Conservation (phyloP, 306 rosid genomes). For the Luffa acutangula region DNA sequence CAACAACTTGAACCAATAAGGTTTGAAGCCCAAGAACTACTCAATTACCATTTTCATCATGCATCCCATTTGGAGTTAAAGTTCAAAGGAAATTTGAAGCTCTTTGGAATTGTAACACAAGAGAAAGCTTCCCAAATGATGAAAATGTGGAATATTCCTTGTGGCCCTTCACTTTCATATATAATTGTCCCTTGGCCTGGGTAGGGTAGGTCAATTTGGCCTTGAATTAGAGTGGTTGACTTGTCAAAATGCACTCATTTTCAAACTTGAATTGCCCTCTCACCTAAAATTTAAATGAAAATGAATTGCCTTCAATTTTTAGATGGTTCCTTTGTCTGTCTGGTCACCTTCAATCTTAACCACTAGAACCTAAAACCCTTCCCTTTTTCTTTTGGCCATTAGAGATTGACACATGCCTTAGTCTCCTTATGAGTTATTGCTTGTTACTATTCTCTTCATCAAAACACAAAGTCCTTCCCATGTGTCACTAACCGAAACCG, state of each 20-base stretch:
- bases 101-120: not conserved
- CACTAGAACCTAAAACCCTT: not conserved
- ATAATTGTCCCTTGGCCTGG: not conserved
- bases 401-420: not conserved
- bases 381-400: not conserved
- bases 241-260: not conserved
- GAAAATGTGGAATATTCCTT: not conserved
- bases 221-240: slow-evolving; percentile 13
- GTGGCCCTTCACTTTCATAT: not conserved
- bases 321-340: slow-evolving; percentile 8
- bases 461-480: not conserved
- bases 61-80: not conserved
- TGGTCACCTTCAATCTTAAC: slow-evolving; percentile 5
- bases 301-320: not conserved
- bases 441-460: not conserved
- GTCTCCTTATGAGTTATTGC: not conserved
- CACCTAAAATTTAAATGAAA: not conserved
- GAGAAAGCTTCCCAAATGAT: not conserved
- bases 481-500: not conserved
- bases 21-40: not conserved
- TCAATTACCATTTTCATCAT: not conserved
- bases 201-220: not conserved
- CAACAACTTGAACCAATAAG: not conserved
- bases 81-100: not conserved
- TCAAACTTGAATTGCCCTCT: slow-evolving; percentile 9